A percentile compares a stretch with the other conserved stretches of the same genome.
Conservation (phyloP, 2,329 filamentous ascomycete species). For the Bipolaris cookei region DNA sequence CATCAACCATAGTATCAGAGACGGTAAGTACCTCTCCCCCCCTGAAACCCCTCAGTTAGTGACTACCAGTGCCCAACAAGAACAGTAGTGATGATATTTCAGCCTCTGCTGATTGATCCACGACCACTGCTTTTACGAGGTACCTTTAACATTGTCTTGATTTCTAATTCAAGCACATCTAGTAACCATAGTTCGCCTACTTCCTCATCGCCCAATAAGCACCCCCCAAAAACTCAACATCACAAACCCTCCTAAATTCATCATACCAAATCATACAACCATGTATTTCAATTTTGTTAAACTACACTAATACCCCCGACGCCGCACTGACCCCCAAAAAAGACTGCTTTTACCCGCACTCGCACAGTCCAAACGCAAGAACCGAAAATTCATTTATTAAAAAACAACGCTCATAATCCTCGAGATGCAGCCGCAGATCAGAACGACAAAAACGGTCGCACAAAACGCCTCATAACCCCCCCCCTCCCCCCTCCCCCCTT, state of each 20-base stretch:
- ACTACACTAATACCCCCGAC: conserved; percentile 6
- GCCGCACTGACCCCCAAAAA: background rate
- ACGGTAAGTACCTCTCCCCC: too few species aligned
- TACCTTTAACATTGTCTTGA: too few species aligned
- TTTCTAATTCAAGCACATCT: too few species aligned
- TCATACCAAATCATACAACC: background rate
- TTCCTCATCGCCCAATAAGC: background rate
- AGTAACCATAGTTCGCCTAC: too few species aligned
- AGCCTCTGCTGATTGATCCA: too few species aligned
- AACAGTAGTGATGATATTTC: too few species aligned
- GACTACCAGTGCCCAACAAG: too few species aligned
- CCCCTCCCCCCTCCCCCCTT: conserved; percentile 2
- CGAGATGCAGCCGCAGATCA: conserved; percentile 12
- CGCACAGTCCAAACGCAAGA: background rate
- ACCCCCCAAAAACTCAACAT: background rate
- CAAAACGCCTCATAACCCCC: conserved; percentile 11
- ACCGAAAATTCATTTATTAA: conserved; percentile 3
- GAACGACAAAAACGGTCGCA: conserved; percentile 6
- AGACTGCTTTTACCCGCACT: conserved; percentile 8
- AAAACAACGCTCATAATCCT: conserved; percentile 11
- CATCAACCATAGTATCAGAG: too few species aligned
- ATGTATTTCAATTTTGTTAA: conserved; percentile 11
- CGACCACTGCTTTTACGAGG: too few species aligned
- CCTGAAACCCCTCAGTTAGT: too few species aligned
- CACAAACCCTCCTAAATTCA: background rate